Conservation (phyloP, 306 rosid genomes). For the Benincasa hispida region DNA sequence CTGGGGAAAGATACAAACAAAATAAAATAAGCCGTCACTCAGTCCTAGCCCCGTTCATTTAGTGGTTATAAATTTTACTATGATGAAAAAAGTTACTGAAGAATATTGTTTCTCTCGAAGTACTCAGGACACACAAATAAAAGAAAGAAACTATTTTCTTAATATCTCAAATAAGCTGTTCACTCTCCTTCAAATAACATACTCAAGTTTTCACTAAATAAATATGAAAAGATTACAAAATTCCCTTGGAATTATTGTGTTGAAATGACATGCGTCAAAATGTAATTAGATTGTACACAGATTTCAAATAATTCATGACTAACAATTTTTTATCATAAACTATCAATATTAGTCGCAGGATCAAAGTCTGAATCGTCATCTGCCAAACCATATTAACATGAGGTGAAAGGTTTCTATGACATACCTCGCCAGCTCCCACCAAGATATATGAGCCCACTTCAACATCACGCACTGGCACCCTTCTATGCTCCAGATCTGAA, state of each 20-base stretch:
- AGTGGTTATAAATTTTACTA: not conserved
- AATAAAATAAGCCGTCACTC: not conserved
- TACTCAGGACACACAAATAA: not conserved
- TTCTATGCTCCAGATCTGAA: constrained; percentile 62
- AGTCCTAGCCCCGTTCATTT: not conserved
- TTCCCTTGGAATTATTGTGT: not conserved
- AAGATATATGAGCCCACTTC: constrained; percentile 71
- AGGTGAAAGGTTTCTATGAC: constrained; percentile 12
- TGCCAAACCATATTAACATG: not conserved
- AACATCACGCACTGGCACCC: constrained; percentile 78
- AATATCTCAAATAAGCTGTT: not conserved
- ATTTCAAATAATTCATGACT: not conserved
- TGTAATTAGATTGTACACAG: not conserved
- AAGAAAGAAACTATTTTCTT: not conserved
- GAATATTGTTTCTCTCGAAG: not conserved
- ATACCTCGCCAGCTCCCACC: constrained; percentile 92
- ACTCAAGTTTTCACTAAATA: not conserved
- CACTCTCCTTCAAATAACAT: not conserved
- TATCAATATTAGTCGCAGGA: not conserved
- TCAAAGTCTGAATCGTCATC: not conserved
- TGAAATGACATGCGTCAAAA: not conserved
- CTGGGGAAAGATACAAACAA: not conserved
- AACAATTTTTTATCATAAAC: not conserved
- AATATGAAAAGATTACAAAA: not conserved
- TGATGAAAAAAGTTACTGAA: not conserved